Base-by-base conservation (phyloP, 139 green algal species). In the Tetradesmus lagerheimii region DNA sequence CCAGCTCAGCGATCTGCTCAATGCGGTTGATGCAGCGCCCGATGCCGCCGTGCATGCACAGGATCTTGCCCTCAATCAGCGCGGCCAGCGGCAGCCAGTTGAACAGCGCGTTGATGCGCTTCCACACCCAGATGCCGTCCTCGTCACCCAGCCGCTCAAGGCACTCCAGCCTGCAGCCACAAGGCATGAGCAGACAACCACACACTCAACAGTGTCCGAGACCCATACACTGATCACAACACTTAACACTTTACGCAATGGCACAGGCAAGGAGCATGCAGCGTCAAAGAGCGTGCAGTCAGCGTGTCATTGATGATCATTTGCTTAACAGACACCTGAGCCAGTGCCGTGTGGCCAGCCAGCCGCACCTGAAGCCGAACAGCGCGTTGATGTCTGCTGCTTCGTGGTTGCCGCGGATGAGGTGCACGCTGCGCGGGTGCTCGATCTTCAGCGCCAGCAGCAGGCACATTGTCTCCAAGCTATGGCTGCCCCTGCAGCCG, bases 341-440 rank as follows among this genome's bases (percentile, higher is more conserved):
- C n/a, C n/a, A n/a, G n/a, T n/a, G 25, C 77, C 11, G 31, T 80
- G 31, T 9, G 4, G 37, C 6, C 31, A 39, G 3, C 20, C 37
- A 62, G 4, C 29, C 37, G 25, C 29, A 90, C 87, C 87, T 88
- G 94, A 99, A 99, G 50, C 98, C 98, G 91, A 99, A 99, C 66
- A 99, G 95, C 0, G 97, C 97, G 91, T 99, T 99, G 95, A 99
- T 99, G 93, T 99, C 98, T 75, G 96, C 89, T 34, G 96, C 97
- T 93, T 99, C 98, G 89, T 99, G 98, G 94, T 99, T 99, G 86
- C 98, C 98, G 23, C 98, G 95, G 83, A 99, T 99, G 53, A 99
- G 94, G 94, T 99, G 98, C 85, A 99, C 94, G 86, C 93, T 95
- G 16, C 92, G 79, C 0, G 97, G 98, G 93, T 99, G 91, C 95